phyloP scores from a whole-genome alignment of 495 filamentous ascomycete genomes.

The Lentithecium fluviatile region DNA sequence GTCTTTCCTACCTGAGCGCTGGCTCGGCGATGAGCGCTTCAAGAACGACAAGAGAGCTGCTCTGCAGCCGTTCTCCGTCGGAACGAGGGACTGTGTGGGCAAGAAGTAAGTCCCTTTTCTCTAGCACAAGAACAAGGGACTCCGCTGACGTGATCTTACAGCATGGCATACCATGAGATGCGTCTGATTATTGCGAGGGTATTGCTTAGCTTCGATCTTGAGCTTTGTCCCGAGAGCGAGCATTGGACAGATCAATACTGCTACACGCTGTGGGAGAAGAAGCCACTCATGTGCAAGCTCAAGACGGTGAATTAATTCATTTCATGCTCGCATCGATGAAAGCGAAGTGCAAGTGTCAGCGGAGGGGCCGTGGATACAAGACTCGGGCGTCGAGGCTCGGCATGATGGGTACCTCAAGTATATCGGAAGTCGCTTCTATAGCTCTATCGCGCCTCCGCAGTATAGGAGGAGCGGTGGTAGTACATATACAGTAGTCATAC shows the following conservation, averaged over 20 bases:
- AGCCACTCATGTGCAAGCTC: conserved; percentile 33
- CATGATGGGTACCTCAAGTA: too few species aligned
- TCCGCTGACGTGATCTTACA: conserved; percentile 24
- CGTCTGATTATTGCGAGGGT: conserved; percentile 40
- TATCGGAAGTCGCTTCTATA: too few species aligned
- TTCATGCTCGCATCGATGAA: too few species aligned
- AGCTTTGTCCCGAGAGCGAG: conserved; percentile 37
- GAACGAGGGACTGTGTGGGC: conserved; percentile 40
- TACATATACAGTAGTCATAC: background rate
- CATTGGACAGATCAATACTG: conserved; percentile 38
- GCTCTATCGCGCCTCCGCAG: too few species aligned
- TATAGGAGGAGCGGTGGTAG: too few species aligned
- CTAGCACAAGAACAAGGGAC: background rate
- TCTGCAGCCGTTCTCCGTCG: conserved; percentile 37
- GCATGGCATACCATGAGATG: conserved; percentile 45
- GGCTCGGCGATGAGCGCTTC: conserved; percentile 31
- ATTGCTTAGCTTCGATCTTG: conserved; percentile 39
- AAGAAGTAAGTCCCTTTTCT: conserved; percentile 29
- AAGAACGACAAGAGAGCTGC: conserved; percentile 30
- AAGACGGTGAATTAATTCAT: conserved; percentile 6
- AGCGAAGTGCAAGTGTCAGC: too few species aligned
- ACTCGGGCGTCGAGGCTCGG: too few species aligned
- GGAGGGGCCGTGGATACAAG: background rate
- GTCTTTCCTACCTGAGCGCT: conserved; percentile 40
- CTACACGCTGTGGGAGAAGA: conserved; percentile 49